These are phyloP conservation scores for Abrus pulchellus DNA, from an alignment of 306 rosid species.

Conservation along the genomic window DNA sequence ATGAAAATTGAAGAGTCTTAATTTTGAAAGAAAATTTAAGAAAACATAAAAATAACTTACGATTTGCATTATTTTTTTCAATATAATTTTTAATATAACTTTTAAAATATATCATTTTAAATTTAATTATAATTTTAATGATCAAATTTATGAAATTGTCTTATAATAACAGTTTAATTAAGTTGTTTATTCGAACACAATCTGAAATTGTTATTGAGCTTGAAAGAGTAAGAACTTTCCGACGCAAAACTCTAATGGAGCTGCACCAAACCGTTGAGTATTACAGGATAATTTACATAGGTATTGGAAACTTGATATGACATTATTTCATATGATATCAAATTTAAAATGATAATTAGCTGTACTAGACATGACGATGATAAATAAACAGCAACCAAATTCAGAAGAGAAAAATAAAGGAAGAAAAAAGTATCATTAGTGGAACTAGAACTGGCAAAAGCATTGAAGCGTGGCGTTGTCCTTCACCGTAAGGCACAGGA, in stretches of 20 bases:
- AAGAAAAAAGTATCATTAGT: constrained; percentile 30
- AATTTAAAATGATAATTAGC: neutral
- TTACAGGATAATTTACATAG: neutral
- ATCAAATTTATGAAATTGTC: too few species aligned
- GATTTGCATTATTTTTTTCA: too few species aligned
- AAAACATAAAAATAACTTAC: too few species aligned
- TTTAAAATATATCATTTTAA: too few species aligned
- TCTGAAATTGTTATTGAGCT: neutral
- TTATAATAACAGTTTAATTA: too few species aligned
- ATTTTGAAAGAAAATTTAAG: neutral
- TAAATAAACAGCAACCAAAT: constrained; percentile 20
- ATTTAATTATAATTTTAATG: too few species aligned
- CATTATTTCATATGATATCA: neutral
- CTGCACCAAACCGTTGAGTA: neutral
- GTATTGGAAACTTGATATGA: neutral
- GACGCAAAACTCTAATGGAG: neutral
- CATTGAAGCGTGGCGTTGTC: constrained; percentile 17
- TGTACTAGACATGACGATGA: neutral
- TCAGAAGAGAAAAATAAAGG: constrained; percentile 41
- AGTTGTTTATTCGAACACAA: too few species aligned
- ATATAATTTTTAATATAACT: too few species aligned
- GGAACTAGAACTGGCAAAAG: constrained; percentile 33
- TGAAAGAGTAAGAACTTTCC: neutral
- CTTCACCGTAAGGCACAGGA: constrained; percentile 48
- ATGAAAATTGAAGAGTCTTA: neutral